Conservation (phyloP, 176 grass and related monocot genomes). For the Carex kokanica region DNA sequence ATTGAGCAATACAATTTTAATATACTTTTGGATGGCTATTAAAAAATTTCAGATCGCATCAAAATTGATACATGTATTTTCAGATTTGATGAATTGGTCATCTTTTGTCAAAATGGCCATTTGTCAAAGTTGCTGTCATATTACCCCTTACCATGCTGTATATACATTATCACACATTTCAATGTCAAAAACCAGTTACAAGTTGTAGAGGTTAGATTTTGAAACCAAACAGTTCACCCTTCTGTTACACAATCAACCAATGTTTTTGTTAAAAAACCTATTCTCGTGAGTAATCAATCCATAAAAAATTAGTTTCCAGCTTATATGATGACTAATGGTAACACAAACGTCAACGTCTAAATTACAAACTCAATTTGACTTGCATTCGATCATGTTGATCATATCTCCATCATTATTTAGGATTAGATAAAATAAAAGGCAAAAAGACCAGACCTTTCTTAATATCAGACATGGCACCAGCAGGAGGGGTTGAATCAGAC, state of each 20-base stretch:
- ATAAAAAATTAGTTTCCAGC: neutral
- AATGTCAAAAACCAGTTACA: neutral
- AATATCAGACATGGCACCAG: neutral
- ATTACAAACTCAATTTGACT: neutral
- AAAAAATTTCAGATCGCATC: neutral
- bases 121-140: neutral
- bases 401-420: neutral
- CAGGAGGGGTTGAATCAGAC: neutral
- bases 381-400: neutral
- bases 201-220: neutral
- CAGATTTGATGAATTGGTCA: neutral
- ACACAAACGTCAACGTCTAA: neutral
- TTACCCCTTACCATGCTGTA: neutral
- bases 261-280: neutral
- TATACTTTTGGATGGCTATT: neutral
- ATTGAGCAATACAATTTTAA: neutral
- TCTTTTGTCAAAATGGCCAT: neutral
- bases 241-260: neutral
- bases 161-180: neutral
- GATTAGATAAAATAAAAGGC: neutral
- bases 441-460: constrained; percentile 18
- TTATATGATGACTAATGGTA: neutral
- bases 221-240: neutral
- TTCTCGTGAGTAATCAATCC: neutral
- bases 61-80: neutral